Evolutionary conservation across 352 stramenopile genomes (phyloP).

Genomic region (Nothophytophthora sp.): DNA sequence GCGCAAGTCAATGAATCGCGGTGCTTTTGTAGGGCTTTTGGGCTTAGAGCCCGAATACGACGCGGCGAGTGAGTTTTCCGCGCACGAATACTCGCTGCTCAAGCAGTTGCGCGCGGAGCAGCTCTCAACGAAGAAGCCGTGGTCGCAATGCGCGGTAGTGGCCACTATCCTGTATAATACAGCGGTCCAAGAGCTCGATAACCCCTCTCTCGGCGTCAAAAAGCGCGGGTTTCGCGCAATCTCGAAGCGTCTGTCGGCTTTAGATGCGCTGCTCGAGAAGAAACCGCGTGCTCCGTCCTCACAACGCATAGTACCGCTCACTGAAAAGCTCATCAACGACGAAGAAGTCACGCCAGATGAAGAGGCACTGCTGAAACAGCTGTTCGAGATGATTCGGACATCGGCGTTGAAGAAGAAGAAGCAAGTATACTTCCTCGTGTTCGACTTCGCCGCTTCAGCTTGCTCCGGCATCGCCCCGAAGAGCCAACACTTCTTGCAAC

Average conservation of each 20-base stretch:
- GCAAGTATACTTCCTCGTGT: neutral
- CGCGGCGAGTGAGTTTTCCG: neutral
- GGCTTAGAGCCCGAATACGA: constrained; percentile 6
- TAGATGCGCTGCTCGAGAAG: too few species aligned
- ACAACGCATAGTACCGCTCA: neutral
- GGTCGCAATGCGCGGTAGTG: neutral
- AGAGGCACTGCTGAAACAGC: neutral
- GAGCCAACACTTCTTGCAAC: neutral
- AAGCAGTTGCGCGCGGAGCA: constrained; percentile 7
- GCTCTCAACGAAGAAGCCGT: neutral
- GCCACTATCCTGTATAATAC: constrained; percentile 3
- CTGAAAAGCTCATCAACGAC: neutral
- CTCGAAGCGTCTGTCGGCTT: neutral
- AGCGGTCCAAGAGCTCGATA: constrained; percentile 4
- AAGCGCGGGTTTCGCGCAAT: neutral
- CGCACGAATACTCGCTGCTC: constrained; percentile 3
- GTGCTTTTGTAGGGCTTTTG: neutral
- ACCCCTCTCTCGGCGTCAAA: neutral
- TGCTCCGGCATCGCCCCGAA: neutral
- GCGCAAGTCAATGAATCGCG: neutral
- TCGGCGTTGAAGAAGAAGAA: neutral
- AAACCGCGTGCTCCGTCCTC: too few species aligned
- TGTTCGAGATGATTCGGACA: neutral
- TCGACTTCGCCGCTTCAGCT: neutral
- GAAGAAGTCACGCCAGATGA: neutral